Conservation (phyloP, 2,329 filamentous ascomycete genomes). For the Graphilbum sp. region DNA sequence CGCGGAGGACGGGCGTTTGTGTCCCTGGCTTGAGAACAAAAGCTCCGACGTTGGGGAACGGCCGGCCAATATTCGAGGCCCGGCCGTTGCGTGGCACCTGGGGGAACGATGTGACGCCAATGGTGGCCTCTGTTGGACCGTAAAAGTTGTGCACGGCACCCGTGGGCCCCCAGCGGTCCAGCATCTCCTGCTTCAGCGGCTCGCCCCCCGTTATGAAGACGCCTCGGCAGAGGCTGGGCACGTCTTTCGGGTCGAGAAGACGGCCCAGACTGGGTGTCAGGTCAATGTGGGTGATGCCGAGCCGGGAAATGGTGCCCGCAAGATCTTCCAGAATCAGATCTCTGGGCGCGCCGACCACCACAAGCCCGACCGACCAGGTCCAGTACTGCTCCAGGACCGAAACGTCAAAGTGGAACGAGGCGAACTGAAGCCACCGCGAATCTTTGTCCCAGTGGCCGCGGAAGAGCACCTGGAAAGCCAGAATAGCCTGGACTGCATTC, state of each 20-base stretch:
- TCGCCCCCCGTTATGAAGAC: constrained; percentile 92
- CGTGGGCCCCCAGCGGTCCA: constrained; percentile 68
- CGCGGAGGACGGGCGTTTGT: constrained; percentile 54
- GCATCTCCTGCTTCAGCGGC: constrained; percentile 71
- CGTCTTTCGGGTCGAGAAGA: constrained; percentile 61
- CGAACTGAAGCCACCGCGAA: constrained; percentile 83
- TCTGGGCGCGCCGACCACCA: constrained; percentile 63
- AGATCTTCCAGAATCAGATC: constrained; percentile 79
- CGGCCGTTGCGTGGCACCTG: constrained; percentile 62
- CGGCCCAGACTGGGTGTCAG: constrained; percentile 76
- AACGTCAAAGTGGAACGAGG: constrained; percentile 88
- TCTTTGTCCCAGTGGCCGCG: constrained; percentile 51
- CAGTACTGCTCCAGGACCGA: constrained; percentile 89
- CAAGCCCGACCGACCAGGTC: constrained; percentile 85
- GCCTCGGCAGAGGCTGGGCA: constrained; percentile 62
- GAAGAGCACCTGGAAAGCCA: constrained; percentile 71
- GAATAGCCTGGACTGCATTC: constrained; percentile 78
- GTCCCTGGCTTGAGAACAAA: constrained; percentile 60
- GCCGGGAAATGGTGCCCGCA: constrained; percentile 49
- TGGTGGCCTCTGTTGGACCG: constrained; percentile 83
- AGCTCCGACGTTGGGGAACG: constrained; percentile 77
- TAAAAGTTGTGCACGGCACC: constrained; percentile 84
- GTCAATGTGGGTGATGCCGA: constrained; percentile 79
- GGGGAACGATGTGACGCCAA: constrained; percentile 82
- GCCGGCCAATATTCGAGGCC: constrained; percentile 72